phyloP scores from a whole-genome alignment of 345 rosid genomes.

The Trapa incisa region DNA sequence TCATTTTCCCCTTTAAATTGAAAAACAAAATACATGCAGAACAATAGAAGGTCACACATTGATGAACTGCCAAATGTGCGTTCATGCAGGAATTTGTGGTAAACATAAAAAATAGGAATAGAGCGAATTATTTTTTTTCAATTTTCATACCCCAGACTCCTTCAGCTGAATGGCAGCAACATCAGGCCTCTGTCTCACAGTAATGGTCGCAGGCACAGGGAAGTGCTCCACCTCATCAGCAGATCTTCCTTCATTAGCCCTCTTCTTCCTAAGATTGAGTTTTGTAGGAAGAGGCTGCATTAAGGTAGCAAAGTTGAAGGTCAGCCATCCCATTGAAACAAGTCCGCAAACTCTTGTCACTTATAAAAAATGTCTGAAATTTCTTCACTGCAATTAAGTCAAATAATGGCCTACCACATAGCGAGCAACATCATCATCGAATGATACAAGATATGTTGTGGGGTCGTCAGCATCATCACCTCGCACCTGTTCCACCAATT shows the following conservation, averaged over 20 bases:
- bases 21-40: constrained; percentile 34
- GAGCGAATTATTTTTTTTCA: background rate
- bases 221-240: constrained; percentile 80
- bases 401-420: constrained; percentile 45
- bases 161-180: constrained; percentile 55
- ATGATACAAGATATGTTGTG: constrained; percentile 65
- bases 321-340: background rate
- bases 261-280: constrained; percentile 66
- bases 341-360: background rate
- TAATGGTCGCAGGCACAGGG: constrained; percentile 65
- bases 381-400: background rate
- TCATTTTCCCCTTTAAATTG: constrained; percentile 29
- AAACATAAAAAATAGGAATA: background rate
- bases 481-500: constrained; percentile 35
- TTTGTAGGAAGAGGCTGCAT: constrained; percentile 87
- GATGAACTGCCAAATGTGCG: background rate
- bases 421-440: constrained; percentile 61
- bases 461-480: constrained; percentile 67
- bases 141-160: constrained; percentile 47
- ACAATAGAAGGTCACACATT: background rate
- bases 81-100: background rate
- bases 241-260: constrained; percentile 77
- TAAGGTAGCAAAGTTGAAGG: constrained; percentile 1
- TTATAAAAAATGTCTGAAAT: too few relatives aligned
- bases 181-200: constrained; percentile 49